Base-by-base conservation (phyloP, 2,329 filamentous ascomycete species). In the Cytospora piceae region DNA sequence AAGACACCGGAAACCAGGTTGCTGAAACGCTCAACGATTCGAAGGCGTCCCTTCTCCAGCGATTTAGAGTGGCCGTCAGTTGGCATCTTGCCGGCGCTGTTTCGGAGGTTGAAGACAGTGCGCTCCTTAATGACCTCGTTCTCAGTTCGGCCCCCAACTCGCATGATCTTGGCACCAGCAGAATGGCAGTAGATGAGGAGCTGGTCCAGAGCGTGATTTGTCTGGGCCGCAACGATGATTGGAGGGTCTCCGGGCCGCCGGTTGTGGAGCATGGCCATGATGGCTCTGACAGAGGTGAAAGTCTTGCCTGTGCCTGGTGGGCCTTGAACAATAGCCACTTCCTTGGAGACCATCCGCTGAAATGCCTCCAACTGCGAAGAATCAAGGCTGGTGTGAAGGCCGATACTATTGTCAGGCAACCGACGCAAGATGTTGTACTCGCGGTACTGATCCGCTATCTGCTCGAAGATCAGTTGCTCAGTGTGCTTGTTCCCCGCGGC, bases 181-280 rank as follows among this genome's bases (percentile, higher is more conserved):
- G 79, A 73, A 1, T 87, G 80, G 20, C 93, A 81, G 63, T 89
- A 86, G 0, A 79, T 78, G 0, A 97, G 80, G 0, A 97, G 80
- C 73, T 97, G 93, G 71, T 97, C 93, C 0, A 97, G 79, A 0
- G 93, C 93, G 75, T 97, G 93, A 66, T 97, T 97, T 0, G 93
- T 97, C 71, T 97, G 93, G 9, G 92, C 93, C 0, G 93, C 85
- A 4, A 97, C 82, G 24, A 97, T 82, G 34, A 97, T 88, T 0
- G 91, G 91, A 11, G 88, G 83, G 65, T 89, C 86, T 0, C 77
- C 80, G 1, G 73, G 71, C 2, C 75, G 73, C 72, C 86, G 82
- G 61, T 90, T 91, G 1, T 81, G 76, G 0, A 92, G 79, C 61
- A 94, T 79, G 1, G 89, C 81, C 56, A 85, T 86, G 12, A 97